These are phyloP conservation scores for Stropharia rugosoannulata DNA, from an alignment of 768 basidiomycete species.

Conservation along the genomic window DNA sequence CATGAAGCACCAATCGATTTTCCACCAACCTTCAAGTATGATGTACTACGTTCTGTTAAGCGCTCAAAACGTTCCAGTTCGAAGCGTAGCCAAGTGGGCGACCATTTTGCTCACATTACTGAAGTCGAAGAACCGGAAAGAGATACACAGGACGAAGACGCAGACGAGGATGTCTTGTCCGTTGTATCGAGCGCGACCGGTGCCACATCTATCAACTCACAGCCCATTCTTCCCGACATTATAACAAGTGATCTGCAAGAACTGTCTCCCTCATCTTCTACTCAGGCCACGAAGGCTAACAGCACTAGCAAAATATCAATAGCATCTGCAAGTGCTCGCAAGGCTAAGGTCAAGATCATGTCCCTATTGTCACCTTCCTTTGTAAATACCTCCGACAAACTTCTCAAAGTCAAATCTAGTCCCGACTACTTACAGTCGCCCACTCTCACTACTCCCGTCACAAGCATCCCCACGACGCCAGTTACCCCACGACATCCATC, in stretches of 20 bases:
- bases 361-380: slow-evolving; percentile 22
- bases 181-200: slow-evolving; percentile 52
- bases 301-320: slow-evolving; percentile 13
- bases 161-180: slow-evolving; percentile 42
- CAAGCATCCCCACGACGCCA: slow-evolving; percentile 1
- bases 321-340: slow-evolving; percentile 5
- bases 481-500: not conserved
- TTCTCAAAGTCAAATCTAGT: slow-evolving; percentile 9
- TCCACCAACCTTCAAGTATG: slow-evolving; percentile 93
- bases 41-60: slow-evolving; percentile 65
- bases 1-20: slow-evolving; percentile 79
- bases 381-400: slow-evolving; percentile 6
- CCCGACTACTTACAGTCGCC: slow-evolving; percentile 1
- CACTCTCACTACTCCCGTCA: slow-evolving; percentile 6
- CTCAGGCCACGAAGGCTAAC: slow-evolving; percentile 8
- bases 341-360: slow-evolving; percentile 18
- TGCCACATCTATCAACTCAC: slow-evolving; percentile 25
- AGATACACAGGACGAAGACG: slow-evolving; percentile 32
- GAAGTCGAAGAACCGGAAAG: slow-evolving; percentile 32
- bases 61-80: slow-evolving; percentile 39
- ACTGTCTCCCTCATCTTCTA: slow-evolving; percentile 7
- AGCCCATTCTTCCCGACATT: slow-evolving; percentile 7
- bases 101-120: slow-evolving; percentile 8
- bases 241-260: slow-evolving; percentile 10
- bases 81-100: slow-evolving; percentile 23